Percentiles rank a stretch among this genome's conserved stretches.
Evolutionary conservation across 495 filamentous ascomycete species (phyloP).

Genomic region (Halenospora varia): DNA sequence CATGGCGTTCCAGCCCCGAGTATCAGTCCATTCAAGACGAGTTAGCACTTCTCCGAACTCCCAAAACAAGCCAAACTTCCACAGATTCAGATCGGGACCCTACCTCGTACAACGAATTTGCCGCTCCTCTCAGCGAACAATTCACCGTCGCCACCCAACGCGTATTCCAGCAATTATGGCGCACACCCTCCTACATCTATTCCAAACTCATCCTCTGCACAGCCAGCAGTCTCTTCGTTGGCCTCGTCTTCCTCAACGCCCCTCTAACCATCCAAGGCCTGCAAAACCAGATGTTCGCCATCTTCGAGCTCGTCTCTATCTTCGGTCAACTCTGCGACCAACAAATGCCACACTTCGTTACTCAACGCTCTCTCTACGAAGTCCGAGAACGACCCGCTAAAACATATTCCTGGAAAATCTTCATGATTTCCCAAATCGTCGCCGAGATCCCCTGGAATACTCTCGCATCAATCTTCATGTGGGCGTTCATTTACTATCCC

Average conservation of each 20-base stretch:
- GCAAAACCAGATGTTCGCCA: conserved; percentile 79
- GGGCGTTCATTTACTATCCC: conserved; percentile 52
- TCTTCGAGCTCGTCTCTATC: conserved; percentile 72
- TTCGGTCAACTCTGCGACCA: conserved; percentile 72
- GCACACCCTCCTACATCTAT: conserved; percentile 65
- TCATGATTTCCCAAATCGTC: conserved; percentile 72
- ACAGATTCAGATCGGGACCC: no score
- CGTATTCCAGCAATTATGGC: conserved; percentile 56
- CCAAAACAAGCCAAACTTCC: no score
- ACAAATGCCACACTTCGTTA: conserved; percentile 76
- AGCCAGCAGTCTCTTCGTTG: conserved; percentile 76
- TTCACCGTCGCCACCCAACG: conserved; percentile 48
- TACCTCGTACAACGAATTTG: conserved; percentile 59
- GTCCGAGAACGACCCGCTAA: conserved; percentile 79
- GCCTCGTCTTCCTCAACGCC: conserved; percentile 77
- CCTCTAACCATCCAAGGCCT: conserved; percentile 68
- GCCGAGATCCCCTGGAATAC: conserved; percentile 73
- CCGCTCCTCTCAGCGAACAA: conserved; percentile 54
- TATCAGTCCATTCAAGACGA: no score
- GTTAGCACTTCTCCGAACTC: no score
- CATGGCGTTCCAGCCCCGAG: conserved; percentile 59
- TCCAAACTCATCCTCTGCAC: conserved; percentile 72
- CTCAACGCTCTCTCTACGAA: conserved; percentile 73
- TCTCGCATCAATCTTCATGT: conserved; percentile 62
- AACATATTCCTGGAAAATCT: conserved; percentile 74